Conservation (phyloP, 1,284 basidiomycete species). For the Ustilago cynodontis region DNA sequence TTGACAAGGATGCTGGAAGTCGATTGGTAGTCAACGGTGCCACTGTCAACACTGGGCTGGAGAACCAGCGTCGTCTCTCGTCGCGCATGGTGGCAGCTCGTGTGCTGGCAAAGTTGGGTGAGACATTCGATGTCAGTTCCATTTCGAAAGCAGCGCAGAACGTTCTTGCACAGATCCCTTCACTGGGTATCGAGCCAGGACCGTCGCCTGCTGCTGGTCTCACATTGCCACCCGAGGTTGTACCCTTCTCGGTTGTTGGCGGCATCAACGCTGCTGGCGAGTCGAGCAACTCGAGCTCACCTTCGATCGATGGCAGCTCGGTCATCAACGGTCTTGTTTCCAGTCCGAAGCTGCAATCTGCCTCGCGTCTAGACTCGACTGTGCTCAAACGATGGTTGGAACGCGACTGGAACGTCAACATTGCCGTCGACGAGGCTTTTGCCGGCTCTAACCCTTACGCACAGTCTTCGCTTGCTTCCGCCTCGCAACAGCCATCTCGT, state of each 20-base stretch:
- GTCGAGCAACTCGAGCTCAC: slow-evolving; percentile 37
- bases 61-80: slow-evolving; percentile 73
- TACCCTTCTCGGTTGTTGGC: slow-evolving; percentile 42
- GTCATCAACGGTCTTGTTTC: slow-evolving; percentile 49
- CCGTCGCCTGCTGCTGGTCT: slow-evolving; percentile 41
- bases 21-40: slow-evolving; percentile 68
- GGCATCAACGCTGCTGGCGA: slow-evolving; percentile 41
- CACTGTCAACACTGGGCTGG: slow-evolving; percentile 38
- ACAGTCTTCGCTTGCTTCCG: slow-evolving; percentile 19
- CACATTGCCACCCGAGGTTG: slow-evolving; percentile 47
- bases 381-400: slow-evolving; percentile 59
- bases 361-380: slow-evolving; percentile 43
- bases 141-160: slow-evolving; percentile 35
- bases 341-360: slow-evolving; percentile 54
- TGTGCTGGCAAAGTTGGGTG: slow-evolving; percentile 79
- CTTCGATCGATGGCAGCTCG: slow-evolving; percentile 32
- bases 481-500: slow-evolving; percentile 35
- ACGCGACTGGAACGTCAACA: slow-evolving; percentile 64
- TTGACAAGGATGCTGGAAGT: slow-evolving; percentile 76
- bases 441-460: slow-evolving; percentile 45
- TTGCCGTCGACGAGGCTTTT: slow-evolving; percentile 61
- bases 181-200: slow-evolving; percentile 46
- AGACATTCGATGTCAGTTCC: slow-evolving; percentile 76
- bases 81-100: slow-evolving; percentile 78
- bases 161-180: slow-evolving; percentile 45